phyloP scores from a whole-genome alignment of 768 basidiomycete genomes.

The Harrya chromipes region DNA sequence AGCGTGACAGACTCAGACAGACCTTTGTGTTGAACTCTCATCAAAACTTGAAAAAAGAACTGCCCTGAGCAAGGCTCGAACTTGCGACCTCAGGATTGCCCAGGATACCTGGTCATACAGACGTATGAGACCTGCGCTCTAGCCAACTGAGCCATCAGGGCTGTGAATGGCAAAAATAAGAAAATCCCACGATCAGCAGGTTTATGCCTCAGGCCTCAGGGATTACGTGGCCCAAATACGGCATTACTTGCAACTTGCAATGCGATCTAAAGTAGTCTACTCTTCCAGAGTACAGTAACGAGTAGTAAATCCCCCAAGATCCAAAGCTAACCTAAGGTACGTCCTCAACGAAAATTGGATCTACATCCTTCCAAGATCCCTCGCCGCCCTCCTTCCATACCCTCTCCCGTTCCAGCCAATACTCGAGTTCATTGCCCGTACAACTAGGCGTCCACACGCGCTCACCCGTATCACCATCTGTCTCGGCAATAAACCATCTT shows the following conservation, averaged over 20 bases:
- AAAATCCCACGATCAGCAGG: no score
- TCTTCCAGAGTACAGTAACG: background rate
- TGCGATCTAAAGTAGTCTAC: background rate
- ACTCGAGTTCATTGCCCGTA: conserved; percentile 56
- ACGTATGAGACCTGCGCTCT: conserved; percentile 54
- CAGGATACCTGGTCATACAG: conserved; percentile 32
- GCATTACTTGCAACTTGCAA: no score
- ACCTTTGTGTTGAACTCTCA: no score
- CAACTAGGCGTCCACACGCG: conserved; percentile 78
- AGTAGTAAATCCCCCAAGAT: background rate
- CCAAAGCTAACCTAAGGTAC: conserved; percentile 10
- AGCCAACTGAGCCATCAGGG: conserved; percentile 53
- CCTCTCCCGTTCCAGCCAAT: conserved; percentile 78
- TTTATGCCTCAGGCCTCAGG: no score
- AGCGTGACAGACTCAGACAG: no score
- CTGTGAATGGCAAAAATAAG: conserved; percentile 24
- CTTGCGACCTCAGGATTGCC: conserved; percentile 59
- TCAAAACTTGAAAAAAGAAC: no score
- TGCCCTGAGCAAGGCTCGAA: conserved; percentile 58
- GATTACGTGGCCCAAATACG: no score
- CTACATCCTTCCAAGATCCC: conserved; percentile 62
- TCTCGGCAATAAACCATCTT: conserved; percentile 83
- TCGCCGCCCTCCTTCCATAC: conserved; percentile 46
- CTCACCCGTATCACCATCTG: conserved; percentile 87
- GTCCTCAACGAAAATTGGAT: conserved; percentile 78